Conservation (phyloP, 805 yeast species). For the Zygoascus tannicola region DNA sequence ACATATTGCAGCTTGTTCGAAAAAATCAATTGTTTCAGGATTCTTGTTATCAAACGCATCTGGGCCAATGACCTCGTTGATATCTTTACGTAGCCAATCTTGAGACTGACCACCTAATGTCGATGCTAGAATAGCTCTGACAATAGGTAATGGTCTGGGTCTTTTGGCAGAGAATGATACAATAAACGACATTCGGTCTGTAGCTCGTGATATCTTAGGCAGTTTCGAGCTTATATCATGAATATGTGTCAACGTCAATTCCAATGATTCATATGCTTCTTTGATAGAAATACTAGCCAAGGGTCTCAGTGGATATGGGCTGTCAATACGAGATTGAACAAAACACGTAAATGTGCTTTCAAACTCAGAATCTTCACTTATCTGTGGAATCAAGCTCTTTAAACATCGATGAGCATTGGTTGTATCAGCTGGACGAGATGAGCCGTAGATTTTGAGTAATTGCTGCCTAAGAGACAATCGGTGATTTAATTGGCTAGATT, state of each 20-base stretch:
- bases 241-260: slow-evolving; percentile 14
- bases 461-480: slow-evolving; percentile 5
- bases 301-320: slow-evolving; percentile 20
- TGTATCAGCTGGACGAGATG: slow-evolving; percentile 8
- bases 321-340: slow-evolving; percentile 22
- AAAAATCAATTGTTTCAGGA: slow-evolving; percentile 21
- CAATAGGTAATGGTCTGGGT: slow-evolving; percentile 20
- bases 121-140: slow-evolving; percentile 21
- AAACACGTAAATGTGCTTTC: slow-evolving; percentile 3
- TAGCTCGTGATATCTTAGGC: slow-evolving; percentile 16
- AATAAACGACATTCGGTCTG: slow-evolving; percentile 26
- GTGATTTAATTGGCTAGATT: slow-evolving; percentile 53
- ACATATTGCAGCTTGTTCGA: slow-evolving; percentile 27
- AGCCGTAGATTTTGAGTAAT: slow-evolving; percentile 20
- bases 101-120: slow-evolving; percentile 7
- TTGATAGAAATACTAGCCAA: slow-evolving; percentile 10
- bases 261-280: slow-evolving; percentile 19
- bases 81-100: slow-evolving; percentile 29
- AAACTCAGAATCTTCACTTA: slow-evolving; percentile 1
- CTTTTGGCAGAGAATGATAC: slow-evolving; percentile 22
- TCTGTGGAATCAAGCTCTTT: background rate
- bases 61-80: slow-evolving; percentile 36
- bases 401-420: background rate
- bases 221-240: slow-evolving; percentile 10
- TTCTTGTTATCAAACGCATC: slow-evolving; percentile 19